Percentiles rank a stretch among this genome's conserved stretches.
These are phyloP conservation scores for Scheffersomyces stipitis DNA, from an alignment of 805 yeast genomes.

Conservation along the genomic window DNA sequence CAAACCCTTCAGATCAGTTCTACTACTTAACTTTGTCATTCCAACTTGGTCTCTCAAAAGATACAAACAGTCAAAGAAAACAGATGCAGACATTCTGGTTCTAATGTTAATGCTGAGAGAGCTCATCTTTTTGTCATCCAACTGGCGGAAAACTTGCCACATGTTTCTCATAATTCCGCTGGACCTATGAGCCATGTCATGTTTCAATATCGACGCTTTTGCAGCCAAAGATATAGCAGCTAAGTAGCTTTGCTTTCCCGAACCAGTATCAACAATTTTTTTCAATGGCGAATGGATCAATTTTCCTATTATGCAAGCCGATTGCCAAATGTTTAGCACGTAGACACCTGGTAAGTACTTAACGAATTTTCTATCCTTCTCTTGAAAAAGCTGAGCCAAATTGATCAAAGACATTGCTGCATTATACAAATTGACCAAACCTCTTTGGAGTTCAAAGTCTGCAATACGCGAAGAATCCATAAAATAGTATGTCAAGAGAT, in stretches of 20 bases:
- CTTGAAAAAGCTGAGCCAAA: slow-evolving; percentile 64
- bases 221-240: slow-evolving; percentile 67
- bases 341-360: slow-evolving; percentile 82
- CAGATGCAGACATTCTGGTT: slow-evolving; percentile 88
- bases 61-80: slow-evolving; percentile 88
- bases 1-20: slow-evolving; percentile 22
- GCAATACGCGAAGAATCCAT: slow-evolving; percentile 58
- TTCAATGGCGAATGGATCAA: slow-evolving; percentile 74
- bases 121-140: slow-evolving; percentile 52
- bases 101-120: slow-evolving; percentile 56
- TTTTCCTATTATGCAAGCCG: slow-evolving; percentile 80
- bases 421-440: slow-evolving; percentile 74
- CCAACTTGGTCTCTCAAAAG: slow-evolving; percentile 84
- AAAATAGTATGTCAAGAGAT: slow-evolving; percentile 77
- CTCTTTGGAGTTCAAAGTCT: slow-evolving; percentile 63
- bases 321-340: slow-evolving; percentile 85
- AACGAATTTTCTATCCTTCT: slow-evolving; percentile 60
- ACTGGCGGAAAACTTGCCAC: slow-evolving; percentile 81
- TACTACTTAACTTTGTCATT: slow-evolving; percentile 60
- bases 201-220: slow-evolving; percentile 81
- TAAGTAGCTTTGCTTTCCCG: slow-evolving; percentile 70
- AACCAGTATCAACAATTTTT: slow-evolving; percentile 61
- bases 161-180: slow-evolving; percentile 92
- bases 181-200: slow-evolving; percentile 90
- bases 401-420: slow-evolving; percentile 71